Evolutionary conservation across 2,329 filamentous ascomycete species (phyloP).

Genomic region (Paracorniculantispora psalliotae): DNA sequence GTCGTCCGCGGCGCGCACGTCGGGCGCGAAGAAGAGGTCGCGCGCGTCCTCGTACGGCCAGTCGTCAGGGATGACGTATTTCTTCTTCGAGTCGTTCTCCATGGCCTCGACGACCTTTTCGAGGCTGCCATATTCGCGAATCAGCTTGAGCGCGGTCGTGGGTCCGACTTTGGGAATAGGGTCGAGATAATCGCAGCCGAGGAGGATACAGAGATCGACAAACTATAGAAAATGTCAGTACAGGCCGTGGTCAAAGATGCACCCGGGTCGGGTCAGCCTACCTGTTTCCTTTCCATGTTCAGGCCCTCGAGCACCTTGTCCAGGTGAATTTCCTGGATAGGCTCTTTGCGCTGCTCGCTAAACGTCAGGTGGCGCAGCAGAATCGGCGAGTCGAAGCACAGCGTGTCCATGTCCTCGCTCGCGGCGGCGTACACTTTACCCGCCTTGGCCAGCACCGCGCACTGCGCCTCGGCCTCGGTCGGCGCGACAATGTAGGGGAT

Average conservation of each 20-base stretch:
- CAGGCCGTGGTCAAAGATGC: not conserved
- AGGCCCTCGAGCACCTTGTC: constrained; percentile 83
- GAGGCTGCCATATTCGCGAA: constrained; percentile 83
- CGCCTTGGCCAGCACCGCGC: constrained; percentile 79
- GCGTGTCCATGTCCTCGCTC: constrained; percentile 97
- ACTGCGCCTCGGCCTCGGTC: constrained; percentile 96
- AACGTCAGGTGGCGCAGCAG: constrained; percentile 90
- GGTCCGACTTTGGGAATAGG: constrained; percentile 93
- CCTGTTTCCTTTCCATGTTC: constrained; percentile 81
- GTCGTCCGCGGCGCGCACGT: constrained; percentile 78
- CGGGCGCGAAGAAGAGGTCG: constrained; percentile 84
- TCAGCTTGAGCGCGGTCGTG: constrained; percentile 85
- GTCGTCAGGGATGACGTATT: constrained; percentile 85
- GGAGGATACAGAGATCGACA: constrained; percentile 93
- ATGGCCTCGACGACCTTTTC: constrained; percentile 83
- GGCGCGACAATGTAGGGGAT: constrained; percentile 92
- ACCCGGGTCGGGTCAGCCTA: not conserved
- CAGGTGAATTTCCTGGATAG: constrained; percentile 90
- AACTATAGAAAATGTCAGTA: constrained; percentile 55
- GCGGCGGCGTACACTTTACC: constrained; percentile 97
- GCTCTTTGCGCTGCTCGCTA: constrained; percentile 94
- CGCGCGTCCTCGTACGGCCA: constrained; percentile 94
- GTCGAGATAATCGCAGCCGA: constrained; percentile 96
- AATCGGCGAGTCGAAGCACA: constrained; percentile 92
- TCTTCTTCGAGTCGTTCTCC: constrained; percentile 69